Evolutionary conservation across 768 basidiomycete species (phyloP), one percentile per base, ranked within the genome.

Genomic region (Chalciporus piperatus): DNA sequence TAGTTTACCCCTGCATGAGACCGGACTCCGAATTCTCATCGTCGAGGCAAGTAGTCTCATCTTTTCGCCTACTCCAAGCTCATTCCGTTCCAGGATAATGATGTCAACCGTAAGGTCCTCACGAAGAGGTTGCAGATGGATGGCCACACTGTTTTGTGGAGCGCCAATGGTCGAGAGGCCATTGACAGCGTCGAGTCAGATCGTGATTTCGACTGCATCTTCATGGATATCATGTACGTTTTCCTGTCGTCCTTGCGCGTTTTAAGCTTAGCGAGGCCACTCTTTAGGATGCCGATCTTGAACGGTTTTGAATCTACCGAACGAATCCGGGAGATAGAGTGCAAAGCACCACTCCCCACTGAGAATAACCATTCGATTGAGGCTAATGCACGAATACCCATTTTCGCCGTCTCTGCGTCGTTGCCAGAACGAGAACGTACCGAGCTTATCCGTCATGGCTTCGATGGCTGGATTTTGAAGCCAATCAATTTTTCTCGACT

Each of bases 391-490:
- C 78, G 86, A 11, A 80, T 91, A 41, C 89, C 89, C 6, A 87
- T 92, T 46, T 84, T 93, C 54, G 90, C 87, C 25, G 89, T 93
- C 14, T 88, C 87, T 2, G 89, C 89, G 1, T 88, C 87, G 12
- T 72, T 91, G 9, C 63, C 70, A 33, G 84, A 86, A 57, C 68
- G 67, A 16, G 82, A 87, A 59, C 75, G 81, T 4, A 67, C 74
- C 1, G 76, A 84, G 48, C 68, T 90, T 46, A 66, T 72, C 8
- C 63, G 72, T 12, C 67, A 74, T 41, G 83, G 88, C 37, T 78
- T 90, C 64, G 87, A 90, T 62, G 90, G 89, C 4, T 93, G 88
- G 88, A 80, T 90, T 16, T 70, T 92, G 55, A 92, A 92, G 67
- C 91, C 89, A 0, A 83, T 92, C 57, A 84, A 90, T 64, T 91